These are phyloP conservation scores for Phyllosticta paracitricarpa DNA, from an alignment of 2,329 filamentous ascomycete genomes.

Conservation along the genomic window DNA sequence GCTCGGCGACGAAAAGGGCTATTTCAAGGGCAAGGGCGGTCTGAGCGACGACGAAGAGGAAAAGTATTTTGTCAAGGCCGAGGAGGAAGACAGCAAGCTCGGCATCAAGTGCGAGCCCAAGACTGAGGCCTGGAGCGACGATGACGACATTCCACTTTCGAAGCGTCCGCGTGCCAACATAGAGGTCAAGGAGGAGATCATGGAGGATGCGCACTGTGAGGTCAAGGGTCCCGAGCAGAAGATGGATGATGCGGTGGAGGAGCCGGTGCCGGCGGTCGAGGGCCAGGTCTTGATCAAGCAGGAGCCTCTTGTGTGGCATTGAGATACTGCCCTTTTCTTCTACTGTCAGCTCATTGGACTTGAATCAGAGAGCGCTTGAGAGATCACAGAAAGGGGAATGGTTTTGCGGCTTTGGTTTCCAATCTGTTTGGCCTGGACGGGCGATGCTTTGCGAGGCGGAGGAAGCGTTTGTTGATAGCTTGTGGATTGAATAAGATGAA, in stretches of 20 bases:
- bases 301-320: too few relatives aligned
- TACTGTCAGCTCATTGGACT: too few relatives aligned
- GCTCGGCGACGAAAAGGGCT: background rate
- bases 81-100: background rate
- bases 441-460: too few relatives aligned
- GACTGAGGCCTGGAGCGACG: background rate
- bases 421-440: too few relatives aligned
- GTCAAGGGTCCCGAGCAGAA: background rate
- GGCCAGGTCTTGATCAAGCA: too few relatives aligned
- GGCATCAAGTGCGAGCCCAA: background rate
- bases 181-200: background rate
- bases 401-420: too few relatives aligned
- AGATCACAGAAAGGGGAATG: too few relatives aligned
- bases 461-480: too few relatives aligned
- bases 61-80: background rate
- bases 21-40: background rate
- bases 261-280: too few relatives aligned
- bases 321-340: too few relatives aligned
- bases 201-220: background rate
- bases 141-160: background rate
- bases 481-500: too few relatives aligned
- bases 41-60: background rate
- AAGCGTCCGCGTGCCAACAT: background rate
- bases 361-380: too few relatives aligned
- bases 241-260: background rate